Conservation (phyloP, 75 land plant species). For the Pinus tabuliformis region DNA sequence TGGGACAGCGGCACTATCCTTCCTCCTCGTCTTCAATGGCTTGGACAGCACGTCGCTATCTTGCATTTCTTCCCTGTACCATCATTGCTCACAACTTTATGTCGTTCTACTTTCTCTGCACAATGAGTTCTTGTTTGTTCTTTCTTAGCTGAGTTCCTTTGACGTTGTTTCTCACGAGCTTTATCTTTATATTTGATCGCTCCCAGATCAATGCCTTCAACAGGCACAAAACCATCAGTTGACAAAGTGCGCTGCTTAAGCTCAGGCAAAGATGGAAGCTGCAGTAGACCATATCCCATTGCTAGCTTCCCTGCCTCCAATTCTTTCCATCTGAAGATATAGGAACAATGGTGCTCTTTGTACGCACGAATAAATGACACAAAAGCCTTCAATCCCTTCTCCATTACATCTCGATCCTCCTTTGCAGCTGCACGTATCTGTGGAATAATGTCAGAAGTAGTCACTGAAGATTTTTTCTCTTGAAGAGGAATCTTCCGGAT, state of each 20-base stretch:
- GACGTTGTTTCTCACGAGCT: no score
- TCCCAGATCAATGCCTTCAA: conserved; percentile 68
- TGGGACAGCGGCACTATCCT: no score
- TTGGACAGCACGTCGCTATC: conserved; percentile 68
- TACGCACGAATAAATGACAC: conserved; percentile 95
- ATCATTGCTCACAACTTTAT: conserved; percentile 8
- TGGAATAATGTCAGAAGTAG: no score
- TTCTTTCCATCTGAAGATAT: conserved; percentile 95
- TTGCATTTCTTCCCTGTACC: conserved; percentile 55
- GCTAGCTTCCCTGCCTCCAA: conserved; percentile 89
- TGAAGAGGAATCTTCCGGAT: no score
- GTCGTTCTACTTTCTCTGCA: conserved; percentile 16
- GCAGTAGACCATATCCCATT: conserved; percentile 93
- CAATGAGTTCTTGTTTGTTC: conserved; percentile 21
- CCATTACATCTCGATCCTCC: conserved; percentile 94
- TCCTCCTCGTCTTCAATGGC: conserved; percentile 73
- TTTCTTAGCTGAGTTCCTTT: no score
- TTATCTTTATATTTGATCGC: no score
- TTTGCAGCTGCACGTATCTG: conserved; percentile 31
- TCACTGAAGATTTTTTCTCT: no score
- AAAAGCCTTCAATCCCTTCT: conserved; percentile 90
- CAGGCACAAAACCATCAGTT: conserved; percentile 67
- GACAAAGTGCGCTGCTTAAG: conserved; percentile 75
- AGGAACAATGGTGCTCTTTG: conserved; percentile 96
- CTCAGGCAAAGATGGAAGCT: conserved; percentile 92